phyloP scores from a whole-genome alignment of 2,329 filamentous ascomycete genomes.

The Neofusicoccum sp. region DNA sequence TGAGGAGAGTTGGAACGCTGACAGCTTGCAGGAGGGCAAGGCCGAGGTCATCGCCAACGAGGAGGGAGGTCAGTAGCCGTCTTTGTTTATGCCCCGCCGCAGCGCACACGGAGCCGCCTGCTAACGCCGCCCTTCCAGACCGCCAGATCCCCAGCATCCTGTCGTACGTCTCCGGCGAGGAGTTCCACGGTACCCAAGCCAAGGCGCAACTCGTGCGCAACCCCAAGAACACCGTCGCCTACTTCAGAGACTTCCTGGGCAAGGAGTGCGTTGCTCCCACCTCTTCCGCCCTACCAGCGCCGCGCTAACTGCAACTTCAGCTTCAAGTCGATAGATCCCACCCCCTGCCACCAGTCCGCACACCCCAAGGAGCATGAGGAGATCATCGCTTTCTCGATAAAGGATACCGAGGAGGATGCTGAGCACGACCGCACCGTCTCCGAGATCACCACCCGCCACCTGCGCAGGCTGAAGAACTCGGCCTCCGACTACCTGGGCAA shows the following conservation, averaged over 20 bases:
- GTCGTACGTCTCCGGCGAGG: constrained; percentile 93
- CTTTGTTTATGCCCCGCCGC: constrained; percentile 19
- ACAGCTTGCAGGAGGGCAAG: constrained; percentile 71
- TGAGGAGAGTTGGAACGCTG: not conserved
- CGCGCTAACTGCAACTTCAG: constrained; percentile 40
- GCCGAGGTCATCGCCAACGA: constrained; percentile 98
- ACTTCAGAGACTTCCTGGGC: constrained; percentile 94
- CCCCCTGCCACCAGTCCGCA: constrained; percentile 88
- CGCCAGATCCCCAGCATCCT: constrained; percentile 94
- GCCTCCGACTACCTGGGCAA: constrained; percentile 93
- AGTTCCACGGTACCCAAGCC: constrained; percentile 94
- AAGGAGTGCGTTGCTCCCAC: constrained; percentile 69
- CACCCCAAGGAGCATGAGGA: constrained; percentile 78
- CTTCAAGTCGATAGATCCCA: constrained; percentile 96
- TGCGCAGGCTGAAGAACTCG: constrained; percentile 77
- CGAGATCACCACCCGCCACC: constrained; percentile 82
- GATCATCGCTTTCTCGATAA: constrained; percentile 78
- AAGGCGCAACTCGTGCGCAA: constrained; percentile 94
- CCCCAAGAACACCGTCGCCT: constrained; percentile 87
- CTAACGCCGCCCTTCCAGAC: constrained; percentile 58
- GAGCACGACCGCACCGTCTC: constrained; percentile 72
- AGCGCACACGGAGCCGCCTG: constrained; percentile 15
- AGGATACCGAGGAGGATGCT: constrained; percentile 64
- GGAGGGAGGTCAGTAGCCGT: constrained; percentile 73
- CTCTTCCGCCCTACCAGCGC: not conserved